Evolutionary conservation across 1,139 yeast genomes (phyloP).

Genomic region (Diutina rugosa): DNA sequence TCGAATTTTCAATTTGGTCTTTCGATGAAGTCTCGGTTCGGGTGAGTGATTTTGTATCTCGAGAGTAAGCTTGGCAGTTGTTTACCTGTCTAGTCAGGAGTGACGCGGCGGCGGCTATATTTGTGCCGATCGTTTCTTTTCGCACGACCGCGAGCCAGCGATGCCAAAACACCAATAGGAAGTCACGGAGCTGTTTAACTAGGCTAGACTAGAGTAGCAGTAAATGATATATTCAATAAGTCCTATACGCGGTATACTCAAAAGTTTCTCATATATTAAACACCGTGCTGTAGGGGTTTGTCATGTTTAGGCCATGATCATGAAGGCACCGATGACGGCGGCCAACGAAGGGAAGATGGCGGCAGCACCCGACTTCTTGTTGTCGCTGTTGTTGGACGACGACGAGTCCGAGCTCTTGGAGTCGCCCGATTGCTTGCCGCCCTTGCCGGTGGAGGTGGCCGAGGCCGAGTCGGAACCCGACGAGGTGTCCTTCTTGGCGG

Average conservation of each 20-base stretch:
- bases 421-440: conserved; percentile 4
- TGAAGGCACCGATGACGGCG: not conserved
- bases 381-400: not conserved
- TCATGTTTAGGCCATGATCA: not conserved
- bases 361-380: not conserved
- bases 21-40: too few relatives aligned
- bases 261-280: not conserved
- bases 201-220: too few relatives aligned
- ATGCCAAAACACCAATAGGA: not conserved
- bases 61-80: not conserved
- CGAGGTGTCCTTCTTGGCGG: conserved; percentile 6
- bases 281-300: not conserved
- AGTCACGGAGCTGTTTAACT: not conserved
- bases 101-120: not conserved
- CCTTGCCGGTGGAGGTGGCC: conserved; percentile 3
- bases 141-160: not conserved
- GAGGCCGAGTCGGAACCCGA: conserved; percentile 3
- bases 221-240: too few relatives aligned
- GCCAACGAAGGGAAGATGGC: not conserved
- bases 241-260: too few relatives aligned
- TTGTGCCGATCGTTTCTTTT: not conserved
- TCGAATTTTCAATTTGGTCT: too few relatives aligned
- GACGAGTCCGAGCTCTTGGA: not conserved
- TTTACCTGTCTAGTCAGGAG: not conserved
- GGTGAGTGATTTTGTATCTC: too few relatives aligned